Evolutionary conservation across 2,329 filamentous ascomycete species (phyloP), one percentile per base, ranked within the genome.

Genomic region (Botryotinia narcissicola): DNA sequence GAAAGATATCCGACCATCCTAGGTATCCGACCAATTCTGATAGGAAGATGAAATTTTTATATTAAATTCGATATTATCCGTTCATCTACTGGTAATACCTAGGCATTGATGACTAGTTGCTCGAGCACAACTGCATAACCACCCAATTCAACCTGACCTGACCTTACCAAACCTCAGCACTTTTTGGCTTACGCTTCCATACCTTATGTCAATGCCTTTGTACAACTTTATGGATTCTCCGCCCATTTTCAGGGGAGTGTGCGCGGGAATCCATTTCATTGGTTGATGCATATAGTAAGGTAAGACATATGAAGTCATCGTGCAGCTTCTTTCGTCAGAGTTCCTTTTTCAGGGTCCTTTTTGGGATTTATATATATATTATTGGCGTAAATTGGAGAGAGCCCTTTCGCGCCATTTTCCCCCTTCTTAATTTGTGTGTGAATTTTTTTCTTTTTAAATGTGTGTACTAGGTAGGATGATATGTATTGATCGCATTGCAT

Each of bases 301-400:
- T 62, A 40, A 62, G 35, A 62, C 60, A 62, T 62, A 18, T 62
- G 60, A 62, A 62, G 60, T 62, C 60, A 62, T 62, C 22, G 25
- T 40, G 60, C 60, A 40, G 60, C 22, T 35, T 18, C 59, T 40
- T 40, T 62, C 60, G 60, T 62, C 35, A 40, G 32, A n/a, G 35
- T 62, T 62, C 6, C 35, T 62, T 40, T 54, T 62, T 37, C 60
- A 62, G 60, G 60, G 60, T 62, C 60, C 35, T 62, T 40, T 62
- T n/a, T n/a, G 48, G 48, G 48, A 61, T 37, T 61, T 61, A 7
- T 14, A 61, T 61, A 61, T 61, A 37, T 61, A 61, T 61, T 16
- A 61, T 61, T 37, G 59, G 59, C 59, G 59, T 35, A 25, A 37
- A 61, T 16, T 1, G 22, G 22, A 40, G 12, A 35, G 35, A n/a